Evolutionary conservation across 1,284 basidiomycete species (phyloP), one percentile per base, ranked within the genome.

Genomic region (Sanghuangporus sanghuang): DNA sequence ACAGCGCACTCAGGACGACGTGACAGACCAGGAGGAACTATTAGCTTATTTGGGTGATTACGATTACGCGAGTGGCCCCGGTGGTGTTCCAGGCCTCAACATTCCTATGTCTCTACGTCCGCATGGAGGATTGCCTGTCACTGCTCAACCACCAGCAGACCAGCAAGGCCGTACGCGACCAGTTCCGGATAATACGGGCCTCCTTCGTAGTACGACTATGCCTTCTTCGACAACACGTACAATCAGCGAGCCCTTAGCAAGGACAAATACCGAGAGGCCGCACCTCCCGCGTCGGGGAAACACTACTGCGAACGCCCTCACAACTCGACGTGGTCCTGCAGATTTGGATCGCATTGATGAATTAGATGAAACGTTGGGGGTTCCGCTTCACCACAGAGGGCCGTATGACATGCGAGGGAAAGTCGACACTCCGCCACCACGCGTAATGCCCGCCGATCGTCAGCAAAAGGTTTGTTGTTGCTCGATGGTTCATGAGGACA

Each of bases 261-360:
- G 32, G 21, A 49, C 54, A 18, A 36, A 27, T 32, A 38, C 35
- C 12, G 65, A 60, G 35, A 48, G 65, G 14, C 65, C 65, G 16
- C 62, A 44, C 21, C 52, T 60, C 8, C 50, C 56, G n/a, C 61
- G 50, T 9, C 65, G 65, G 4, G 57, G 54, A 40, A 61, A 54
- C 27, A 66, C 57, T 6, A 50, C 58, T 18, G 55, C 52, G 27
- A 57, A 54, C n/a, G 63, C 50, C 9, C 39, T 53, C 21, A 60
- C 57, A 38, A 52, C 65, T 27, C 39, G 62, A n/a, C 63, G 65
- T 57, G 14, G 12, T 46, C 18, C 53, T 1, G 50, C 60, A 46
- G 79, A 83, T 61, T 77, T 91, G 56, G 89, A 90, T 73, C 79
- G 80, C 35, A 87, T 91, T 65, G 89, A 91, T 69, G 86, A 90